These are phyloP conservation scores for Rugonectria rugulosa DNA, from an alignment of 2,329 filamentous ascomycete genomes.

Conservation along the genomic window DNA sequence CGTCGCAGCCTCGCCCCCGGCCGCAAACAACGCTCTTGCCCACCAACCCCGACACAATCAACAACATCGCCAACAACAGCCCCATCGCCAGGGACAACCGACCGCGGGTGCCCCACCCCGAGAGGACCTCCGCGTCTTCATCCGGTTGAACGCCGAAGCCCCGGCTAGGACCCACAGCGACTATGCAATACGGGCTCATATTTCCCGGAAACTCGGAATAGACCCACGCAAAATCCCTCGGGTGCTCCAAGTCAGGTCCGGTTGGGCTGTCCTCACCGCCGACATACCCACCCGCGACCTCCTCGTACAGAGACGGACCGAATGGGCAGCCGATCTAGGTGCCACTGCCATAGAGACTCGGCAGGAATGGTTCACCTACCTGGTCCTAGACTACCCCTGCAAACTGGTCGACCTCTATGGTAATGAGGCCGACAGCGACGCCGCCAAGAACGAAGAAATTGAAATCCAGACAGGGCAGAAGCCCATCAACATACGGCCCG, in stretches of 20 bases:
- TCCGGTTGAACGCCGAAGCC: slow-evolving; percentile 16
- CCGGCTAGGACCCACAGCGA: slow-evolving; percentile 19
- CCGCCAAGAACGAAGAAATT: slow-evolving; percentile 6
- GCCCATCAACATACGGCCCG: slow-evolving; percentile 10
- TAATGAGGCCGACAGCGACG: no score
- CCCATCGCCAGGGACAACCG: slow-evolving; percentile 23
- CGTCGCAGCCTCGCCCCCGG: slow-evolving; percentile 2
- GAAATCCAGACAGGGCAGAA: slow-evolving; percentile 16
- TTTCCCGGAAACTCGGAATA: slow-evolving; percentile 19
- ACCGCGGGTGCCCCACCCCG: slow-evolving; percentile 17
- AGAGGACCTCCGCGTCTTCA: slow-evolving; percentile 23
- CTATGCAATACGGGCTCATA: no score
- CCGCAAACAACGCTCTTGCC: no score
- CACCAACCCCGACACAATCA: not conserved
- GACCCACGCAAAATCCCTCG: slow-evolving; percentile 14
- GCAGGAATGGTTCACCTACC: slow-evolving; percentile 23
- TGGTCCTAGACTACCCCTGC: slow-evolving; percentile 17
- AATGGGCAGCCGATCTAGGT: no score
- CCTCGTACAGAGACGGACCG: no score
- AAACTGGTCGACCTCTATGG: slow-evolving; percentile 18
- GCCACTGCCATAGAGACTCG: slow-evolving; percentile 20
- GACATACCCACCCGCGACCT: no score
- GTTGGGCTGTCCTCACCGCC: slow-evolving; percentile 15
- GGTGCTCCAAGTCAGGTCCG: slow-evolving; percentile 17
- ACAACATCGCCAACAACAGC: slow-evolving; percentile 11